Percentiles rank a stretch among this genome's conserved stretches.
These are phyloP conservation scores for Phytophthora hybrid DNA, from an alignment of 352 stramenopile species.

Conservation along the genomic window DNA sequence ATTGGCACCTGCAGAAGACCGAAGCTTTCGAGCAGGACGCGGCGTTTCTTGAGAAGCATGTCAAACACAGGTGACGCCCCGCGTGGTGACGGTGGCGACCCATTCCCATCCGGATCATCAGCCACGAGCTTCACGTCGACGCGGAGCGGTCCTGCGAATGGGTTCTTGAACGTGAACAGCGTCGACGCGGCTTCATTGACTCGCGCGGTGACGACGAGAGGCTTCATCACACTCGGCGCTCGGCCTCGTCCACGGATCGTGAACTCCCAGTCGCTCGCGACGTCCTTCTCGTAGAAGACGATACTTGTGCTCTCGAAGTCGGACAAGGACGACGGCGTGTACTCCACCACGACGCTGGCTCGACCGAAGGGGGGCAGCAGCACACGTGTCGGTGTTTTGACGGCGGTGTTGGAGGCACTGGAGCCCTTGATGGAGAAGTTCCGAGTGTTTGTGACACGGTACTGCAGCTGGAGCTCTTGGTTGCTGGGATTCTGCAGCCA, in stretches of 20 bases:
- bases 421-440: constrained; percentile 90
- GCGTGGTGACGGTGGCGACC: constrained; percentile 9
- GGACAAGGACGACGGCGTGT: constrained; percentile 91
- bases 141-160: constrained; percentile 83
- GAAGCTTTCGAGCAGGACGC: constrained; percentile 88
- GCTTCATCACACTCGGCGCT: constrained; percentile 92
- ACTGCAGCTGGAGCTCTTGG: constrained; percentile 77
- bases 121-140: constrained; percentile 83
- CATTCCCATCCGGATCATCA: constrained; percentile 24
- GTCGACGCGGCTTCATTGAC: constrained; percentile 86
- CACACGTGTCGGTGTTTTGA: constrained; percentile 33
- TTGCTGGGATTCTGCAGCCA: constrained; percentile 92
- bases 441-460: constrained; percentile 75
- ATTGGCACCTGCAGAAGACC: constrained; percentile 90
- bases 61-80: constrained; percentile 56
- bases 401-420: constrained; percentile 1
- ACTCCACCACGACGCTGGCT: constrained; percentile 79
- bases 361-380: constrained; percentile 76
- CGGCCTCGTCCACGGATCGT: constrained; percentile 77
- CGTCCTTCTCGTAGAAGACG: constrained; percentile 72
- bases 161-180: constrained; percentile 94
- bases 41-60: constrained; percentile 76
- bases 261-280: constrained; percentile 93
- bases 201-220: constrained; percentile 66
- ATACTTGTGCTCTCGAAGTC: constrained; percentile 79